Percentiles rank a stretch among this genome's conserved stretches.
Evolutionary conservation across 164 flowering plant species (phyloP).

Genomic region (Hamamelis virginiana): DNA sequence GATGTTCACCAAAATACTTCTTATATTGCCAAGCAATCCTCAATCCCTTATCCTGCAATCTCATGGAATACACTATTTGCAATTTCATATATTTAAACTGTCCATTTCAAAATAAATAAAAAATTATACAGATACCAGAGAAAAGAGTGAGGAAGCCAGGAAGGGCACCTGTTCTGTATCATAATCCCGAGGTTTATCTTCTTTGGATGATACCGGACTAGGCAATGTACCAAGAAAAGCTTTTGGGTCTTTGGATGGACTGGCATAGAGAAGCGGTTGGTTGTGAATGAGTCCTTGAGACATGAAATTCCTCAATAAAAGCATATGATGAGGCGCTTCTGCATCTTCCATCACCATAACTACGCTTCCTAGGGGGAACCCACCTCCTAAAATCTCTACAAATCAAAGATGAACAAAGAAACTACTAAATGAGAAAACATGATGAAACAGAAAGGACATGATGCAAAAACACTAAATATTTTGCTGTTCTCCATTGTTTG

Average conservation of each 20-base stretch:
- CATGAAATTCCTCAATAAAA: conserved; percentile 90
- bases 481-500: not conserved
- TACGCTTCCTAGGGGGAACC: conserved; percentile 75
- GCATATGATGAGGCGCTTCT: conserved; percentile 96
- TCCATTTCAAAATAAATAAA: not conserved
- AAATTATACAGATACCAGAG: not conserved
- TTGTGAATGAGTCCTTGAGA: conserved; percentile 85
- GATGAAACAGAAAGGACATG: not conserved
- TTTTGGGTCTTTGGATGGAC: conserved; percentile 74
- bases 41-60: conserved; percentile 68
- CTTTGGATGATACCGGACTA: conserved; percentile 54
- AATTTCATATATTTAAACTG: not conserved
- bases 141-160: not conserved
- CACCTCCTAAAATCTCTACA: conserved; percentile 92
- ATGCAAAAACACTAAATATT: not conserved
- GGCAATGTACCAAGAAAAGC: conserved; percentile 94
- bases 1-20: conserved; percentile 75
- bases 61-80: not conserved
- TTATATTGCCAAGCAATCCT: conserved; percentile 99
- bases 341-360: conserved; percentile 95
- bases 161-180: conserved; percentile 55
- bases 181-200: conserved; percentile 45
- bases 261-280: conserved; percentile 84
- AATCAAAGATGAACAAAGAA: conserved; percentile 7
- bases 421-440: not conserved